Evolutionary conservation across 805 yeast species (phyloP), one percentile per base, ranked within the genome.

Genomic region (Ogataea nitratoaversa): DNA sequence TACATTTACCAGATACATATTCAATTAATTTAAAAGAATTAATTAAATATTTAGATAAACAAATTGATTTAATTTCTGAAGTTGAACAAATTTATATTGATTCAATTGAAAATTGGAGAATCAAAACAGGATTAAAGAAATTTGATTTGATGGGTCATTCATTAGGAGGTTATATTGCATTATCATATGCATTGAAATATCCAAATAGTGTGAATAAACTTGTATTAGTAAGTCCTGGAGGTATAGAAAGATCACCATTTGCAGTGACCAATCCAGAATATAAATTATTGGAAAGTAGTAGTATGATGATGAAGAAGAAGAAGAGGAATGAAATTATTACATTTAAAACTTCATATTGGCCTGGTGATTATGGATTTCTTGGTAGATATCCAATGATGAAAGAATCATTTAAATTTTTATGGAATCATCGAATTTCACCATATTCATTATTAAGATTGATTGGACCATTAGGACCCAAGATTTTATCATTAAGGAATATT

Each of bases 111-210:
- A 56, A 61, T 6, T 85, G 95, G 93, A 65, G 93, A 50, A 43
- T 41, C 7, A 61, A 52, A 8, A 63, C 72, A 17, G 67, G 68
- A 0, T 57, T 85, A 9, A 71, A 67, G 2, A 70, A 74, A 45
- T 71, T 86, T 30, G 82, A 76, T 51, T 54, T 86, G 12, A 63
- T 85, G 17, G 91, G 88, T 0, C 95, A 86, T 59, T 84, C 95
- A 0, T 78, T 77, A 47, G 95, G 95, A 24, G 93, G 88, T 0
- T 81, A 83, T 50, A 65, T 87, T 63, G 74, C 86, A 0, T 74
- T 76, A 36, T 74, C 80, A 6, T 85, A 82, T 56, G 70, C 84
- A 2, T 54, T 78, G 32, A 74, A 67, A 44, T 71, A 81, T 50
- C 87, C 89, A 0, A 56, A 72, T 0, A 56, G 68, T 4, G 67